A percentile compares a stretch with the other conserved stretches of the same genome.
These are phyloP conservation scores for Diplodia corticola DNA, from an alignment of 2,329 filamentous ascomycete species.

Conservation along the genomic window DNA sequence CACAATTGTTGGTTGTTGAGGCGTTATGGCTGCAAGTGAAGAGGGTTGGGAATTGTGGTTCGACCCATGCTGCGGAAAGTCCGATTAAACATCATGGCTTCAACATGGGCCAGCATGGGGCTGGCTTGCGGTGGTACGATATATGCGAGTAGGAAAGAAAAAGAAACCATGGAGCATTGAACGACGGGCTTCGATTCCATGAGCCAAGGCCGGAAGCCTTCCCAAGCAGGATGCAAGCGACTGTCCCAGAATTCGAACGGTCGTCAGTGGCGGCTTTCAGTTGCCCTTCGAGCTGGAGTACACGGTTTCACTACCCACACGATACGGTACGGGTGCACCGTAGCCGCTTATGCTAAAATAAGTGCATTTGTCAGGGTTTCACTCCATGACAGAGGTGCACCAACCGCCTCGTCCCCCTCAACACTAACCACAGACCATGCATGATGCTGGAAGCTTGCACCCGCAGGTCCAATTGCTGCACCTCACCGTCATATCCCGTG, in stretches of 20 bases:
- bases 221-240: no score
- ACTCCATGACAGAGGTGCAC: neutral
- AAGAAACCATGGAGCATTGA: neutral
- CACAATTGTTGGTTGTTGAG: neutral
- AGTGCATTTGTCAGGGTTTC: neutral
- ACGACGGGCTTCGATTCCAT: neutral
- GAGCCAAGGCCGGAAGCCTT: no score
- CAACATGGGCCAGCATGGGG: neutral
- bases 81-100: neutral
- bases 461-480: neutral
- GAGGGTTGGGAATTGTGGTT: neutral
- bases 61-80: neutral
- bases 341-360: neutral
- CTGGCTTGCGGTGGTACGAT: neutral
- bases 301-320: no score
- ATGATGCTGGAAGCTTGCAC: neutral
- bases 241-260: no score
- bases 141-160: neutral
- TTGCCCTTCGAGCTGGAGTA: no score
- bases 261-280: no score
- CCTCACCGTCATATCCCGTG: neutral
- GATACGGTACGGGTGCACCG: no score
- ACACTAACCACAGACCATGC: neutral
- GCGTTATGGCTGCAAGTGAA: neutral
- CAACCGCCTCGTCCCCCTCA: neutral